Base-by-base conservation (phyloP, 371 early-diverging fungal genomes). In the Funneliformis caledonium region DNA sequence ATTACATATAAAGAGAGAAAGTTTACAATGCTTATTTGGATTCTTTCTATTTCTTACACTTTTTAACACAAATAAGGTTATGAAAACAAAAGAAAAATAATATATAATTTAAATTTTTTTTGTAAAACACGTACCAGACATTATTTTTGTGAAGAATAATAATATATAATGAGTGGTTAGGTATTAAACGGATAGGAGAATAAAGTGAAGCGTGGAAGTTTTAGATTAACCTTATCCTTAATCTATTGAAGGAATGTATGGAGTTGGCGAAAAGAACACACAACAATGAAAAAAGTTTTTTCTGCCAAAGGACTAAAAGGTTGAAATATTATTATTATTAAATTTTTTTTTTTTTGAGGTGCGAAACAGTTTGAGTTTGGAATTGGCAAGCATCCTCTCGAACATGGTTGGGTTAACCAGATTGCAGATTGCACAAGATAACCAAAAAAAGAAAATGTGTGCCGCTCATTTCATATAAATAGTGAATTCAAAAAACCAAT, bases 261-360 rank as follows among this genome's bases (percentile, higher is more conserved):
- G 76, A 76, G 76, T 76, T 76, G 76, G 76, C 76, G 76, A 74
- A 60, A 76, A 76, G 64, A 76, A 76, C 76, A 62, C 76, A 76
- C 76, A 76, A 76, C 64, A 61, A 76, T 31, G 47, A 19, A 72
- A 48, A 72, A 47, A 72, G 47, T 22, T 76, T 76, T 76, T 76
- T 76, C 48, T 59, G 61, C 76, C 31, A 76, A 76, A 56, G 42
- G 52, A 59, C 37, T 56, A 56, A 74, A 70, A 74, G 76, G 76
- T 76, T 45, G 37, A 48, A 45, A 64, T 45, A 73, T 56, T 37
- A 37, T 37, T 37, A 37, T 37, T 37, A 37, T 37, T 37, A 37
- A n/a, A n/a, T 37, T 50, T 61, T 76, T 45, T 60, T 60, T 76
- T 47, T 70, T 70, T 33, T 16, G n/a, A n/a, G 31, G 76, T 59